Evolutionary conservation across 257 asterid genomes (phyloP).

Genomic region (Perilla frutescens): DNA sequence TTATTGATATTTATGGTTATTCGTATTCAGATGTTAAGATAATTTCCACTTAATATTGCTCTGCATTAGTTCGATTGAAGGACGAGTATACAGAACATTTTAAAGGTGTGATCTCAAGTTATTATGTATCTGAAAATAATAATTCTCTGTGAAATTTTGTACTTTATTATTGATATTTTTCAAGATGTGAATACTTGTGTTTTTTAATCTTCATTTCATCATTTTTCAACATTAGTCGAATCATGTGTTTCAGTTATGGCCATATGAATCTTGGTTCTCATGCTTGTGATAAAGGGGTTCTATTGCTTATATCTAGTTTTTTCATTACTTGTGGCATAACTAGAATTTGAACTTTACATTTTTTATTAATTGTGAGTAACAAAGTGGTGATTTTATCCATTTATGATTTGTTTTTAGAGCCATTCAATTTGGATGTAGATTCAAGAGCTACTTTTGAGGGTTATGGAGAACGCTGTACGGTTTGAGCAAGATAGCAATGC

Average conservation of each 20-base stretch:
- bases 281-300: background rate
- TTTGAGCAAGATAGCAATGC: constrained; percentile 61
- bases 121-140: constrained; percentile 12
- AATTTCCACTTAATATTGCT: constrained; percentile 5
- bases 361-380: constrained; percentile 12
- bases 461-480: constrained; percentile 71
- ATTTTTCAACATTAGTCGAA: background rate
- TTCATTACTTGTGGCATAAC: constrained; percentile 11
- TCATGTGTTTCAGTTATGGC: background rate
- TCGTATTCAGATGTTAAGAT: background rate
- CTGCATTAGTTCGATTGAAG: constrained; percentile 15
- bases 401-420: constrained; percentile 60
- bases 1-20: background rate
- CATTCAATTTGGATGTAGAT: constrained; percentile 81
- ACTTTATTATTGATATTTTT: background rate
- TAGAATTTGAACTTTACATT: constrained; percentile 24
- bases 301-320: background rate
- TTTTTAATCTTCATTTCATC: background rate
- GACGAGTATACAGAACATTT: background rate
- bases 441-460: constrained; percentile 73
- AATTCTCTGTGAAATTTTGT: background rate
- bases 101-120: constrained; percentile 4
- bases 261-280: background rate
- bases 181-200: background rate
- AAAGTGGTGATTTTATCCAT: constrained; percentile 44